Conservation (phyloP, 2,329 filamentous ascomycete species). For the Massarina eburnea region DNA sequence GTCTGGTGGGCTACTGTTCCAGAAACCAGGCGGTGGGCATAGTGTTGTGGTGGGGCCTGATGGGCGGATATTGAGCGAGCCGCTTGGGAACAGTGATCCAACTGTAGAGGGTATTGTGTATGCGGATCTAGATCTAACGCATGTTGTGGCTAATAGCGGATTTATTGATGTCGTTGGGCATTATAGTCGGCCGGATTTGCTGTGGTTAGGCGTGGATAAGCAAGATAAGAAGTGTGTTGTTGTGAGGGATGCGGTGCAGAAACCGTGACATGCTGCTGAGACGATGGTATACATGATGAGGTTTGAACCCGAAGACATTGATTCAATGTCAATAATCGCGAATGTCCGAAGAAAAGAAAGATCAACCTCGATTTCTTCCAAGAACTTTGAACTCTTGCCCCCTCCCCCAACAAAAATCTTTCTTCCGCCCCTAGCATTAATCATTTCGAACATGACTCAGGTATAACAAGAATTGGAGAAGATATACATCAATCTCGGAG, state of each 20-base stretch:
- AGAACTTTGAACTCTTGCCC: too few species aligned
- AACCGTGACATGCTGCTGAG: not conserved
- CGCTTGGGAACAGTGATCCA: slow-evolving; percentile 36
- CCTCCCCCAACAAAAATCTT: too few species aligned
- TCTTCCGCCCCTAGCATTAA: too few species aligned
- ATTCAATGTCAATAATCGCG: too few species aligned
- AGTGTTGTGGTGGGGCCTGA: slow-evolving; percentile 57
- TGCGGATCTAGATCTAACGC: slow-evolving; percentile 54
- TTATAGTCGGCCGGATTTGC: slow-evolving; percentile 54
- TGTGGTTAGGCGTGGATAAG: slow-evolving; percentile 52
- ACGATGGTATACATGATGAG: too few species aligned
- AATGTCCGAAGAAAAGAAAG: too few species aligned
- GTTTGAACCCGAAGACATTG: too few species aligned
- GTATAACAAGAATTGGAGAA: too few species aligned
- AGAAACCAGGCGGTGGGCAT: slow-evolving; percentile 48
- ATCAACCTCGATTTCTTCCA: too few species aligned
- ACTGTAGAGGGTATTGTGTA: slow-evolving; percentile 51
- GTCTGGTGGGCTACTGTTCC: slow-evolving; percentile 45
- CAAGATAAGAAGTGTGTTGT: slow-evolving; percentile 33
- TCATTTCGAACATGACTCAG: too few species aligned
- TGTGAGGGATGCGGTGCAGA: slow-evolving; percentile 8
- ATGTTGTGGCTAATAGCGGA: slow-evolving; percentile 44
- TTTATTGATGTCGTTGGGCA: slow-evolving; percentile 54
- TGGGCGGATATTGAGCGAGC: slow-evolving; percentile 49
- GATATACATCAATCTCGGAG: too few species aligned